Conservation (phyloP, 1,284 basidiomycete species). For the Vanrija sp. region DNA sequence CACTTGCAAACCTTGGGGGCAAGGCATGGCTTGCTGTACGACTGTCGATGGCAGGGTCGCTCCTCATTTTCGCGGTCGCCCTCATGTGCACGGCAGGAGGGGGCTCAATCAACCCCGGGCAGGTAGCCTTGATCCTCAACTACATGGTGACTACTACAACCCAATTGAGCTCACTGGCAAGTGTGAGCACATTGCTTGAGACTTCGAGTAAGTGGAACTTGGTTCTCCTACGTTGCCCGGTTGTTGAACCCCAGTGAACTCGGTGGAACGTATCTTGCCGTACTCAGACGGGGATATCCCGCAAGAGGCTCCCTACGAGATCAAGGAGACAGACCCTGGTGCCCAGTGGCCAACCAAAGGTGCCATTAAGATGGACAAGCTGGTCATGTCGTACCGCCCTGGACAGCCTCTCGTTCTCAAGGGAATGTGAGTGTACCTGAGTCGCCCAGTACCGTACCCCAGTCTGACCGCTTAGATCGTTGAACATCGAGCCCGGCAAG, state of each 20-base stretch:
- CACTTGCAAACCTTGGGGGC: constrained; percentile 68
- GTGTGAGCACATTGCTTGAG: constrained; percentile 54
- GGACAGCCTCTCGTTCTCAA: constrained; percentile 52
- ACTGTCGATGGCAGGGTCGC: constrained; percentile 65
- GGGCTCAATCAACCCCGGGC: constrained; percentile 59
- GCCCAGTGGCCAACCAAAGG: constrained; percentile 43
- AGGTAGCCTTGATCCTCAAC: constrained; percentile 69
- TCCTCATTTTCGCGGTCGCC: constrained; percentile 62
- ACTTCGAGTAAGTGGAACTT: constrained; percentile 19
- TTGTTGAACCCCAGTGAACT: too few species aligned
- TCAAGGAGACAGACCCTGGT: constrained; percentile 53
- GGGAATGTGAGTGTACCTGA: constrained; percentile 44
- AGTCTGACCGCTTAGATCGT: too few species aligned
- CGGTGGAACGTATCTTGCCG: constrained; percentile 64
- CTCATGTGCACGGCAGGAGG: constrained; percentile 47
- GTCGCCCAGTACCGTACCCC: constrained; percentile 21
- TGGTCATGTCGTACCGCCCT: constrained; percentile 48
- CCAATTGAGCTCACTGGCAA: constrained; percentile 53
- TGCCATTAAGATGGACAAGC: constrained; percentile 38
- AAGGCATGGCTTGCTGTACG: constrained; percentile 67
- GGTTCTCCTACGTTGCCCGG: too few species aligned
- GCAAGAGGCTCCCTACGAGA: constrained; percentile 62
- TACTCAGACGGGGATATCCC: constrained; percentile 56
- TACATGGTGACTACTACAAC: constrained; percentile 53
- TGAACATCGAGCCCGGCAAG: background rate